Percentiles rank a stretch among this genome's conserved stretches.
Evolutionary conservation across 192 early-diverging fungal genomes (phyloP).

Genomic region (Backusella liffmaniae): DNA sequence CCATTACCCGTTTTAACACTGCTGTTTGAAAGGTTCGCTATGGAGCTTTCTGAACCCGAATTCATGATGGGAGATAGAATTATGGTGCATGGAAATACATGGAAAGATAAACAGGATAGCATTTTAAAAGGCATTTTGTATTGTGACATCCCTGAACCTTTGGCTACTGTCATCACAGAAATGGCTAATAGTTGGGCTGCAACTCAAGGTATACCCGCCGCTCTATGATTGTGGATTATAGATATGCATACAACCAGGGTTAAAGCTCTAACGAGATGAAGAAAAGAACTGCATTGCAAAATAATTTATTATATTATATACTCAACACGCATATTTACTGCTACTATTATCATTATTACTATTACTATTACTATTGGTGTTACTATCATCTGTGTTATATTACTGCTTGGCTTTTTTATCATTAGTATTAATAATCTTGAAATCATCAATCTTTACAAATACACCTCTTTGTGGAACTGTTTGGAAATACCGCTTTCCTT

Average conservation of each 20-base stretch:
- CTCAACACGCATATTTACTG: too few species aligned
- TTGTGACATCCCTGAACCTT: slow-evolving; percentile 1
- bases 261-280: neutral
- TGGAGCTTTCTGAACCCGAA: neutral
- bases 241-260: neutral
- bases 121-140: slow-evolving; percentile 6
- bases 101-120: neutral
- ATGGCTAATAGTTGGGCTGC: neutral
- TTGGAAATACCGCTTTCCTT: slow-evolving; percentile 30
- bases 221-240: neutral
- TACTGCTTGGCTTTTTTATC: neutral
- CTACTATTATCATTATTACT: neutral
- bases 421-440: slow-evolving; percentile 6
- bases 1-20: neutral
- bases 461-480: slow-evolving; percentile 26
- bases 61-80: neutral
- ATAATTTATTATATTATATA: neutral
- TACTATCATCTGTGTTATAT: neutral
- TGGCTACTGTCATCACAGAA: neutral
- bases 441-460: slow-evolving; percentile 29
- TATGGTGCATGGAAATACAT: neutral
- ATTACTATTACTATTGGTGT: neutral
- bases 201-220: neutral
- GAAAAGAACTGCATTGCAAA: neutral
- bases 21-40: neutral